Conservation (phyloP, 2,329 filamentous ascomycete species). For the Exophiala sp. region DNA sequence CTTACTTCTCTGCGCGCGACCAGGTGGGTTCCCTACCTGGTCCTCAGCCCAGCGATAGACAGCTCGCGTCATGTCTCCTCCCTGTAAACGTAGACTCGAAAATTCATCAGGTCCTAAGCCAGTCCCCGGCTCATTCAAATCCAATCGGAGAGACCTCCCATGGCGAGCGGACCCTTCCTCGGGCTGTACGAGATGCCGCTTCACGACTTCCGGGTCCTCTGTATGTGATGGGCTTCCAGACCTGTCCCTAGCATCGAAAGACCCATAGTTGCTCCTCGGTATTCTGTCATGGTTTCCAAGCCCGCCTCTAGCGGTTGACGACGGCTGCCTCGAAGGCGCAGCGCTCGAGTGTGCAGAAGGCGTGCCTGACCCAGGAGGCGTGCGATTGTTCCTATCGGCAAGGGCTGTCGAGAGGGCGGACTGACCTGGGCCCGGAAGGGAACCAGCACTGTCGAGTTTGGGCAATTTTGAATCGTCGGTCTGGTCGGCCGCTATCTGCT, state of each 20-base stretch:
- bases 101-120: conserved; percentile 68
- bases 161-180: conserved; percentile 38
- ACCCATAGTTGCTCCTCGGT: conserved; percentile 72
- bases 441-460: conserved; percentile 53
- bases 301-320: conserved; percentile 53
- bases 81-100: conserved; percentile 85
- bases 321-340: conserved; percentile 9
- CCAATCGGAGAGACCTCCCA: conserved; percentile 33
- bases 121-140: conserved; percentile 31
- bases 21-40: conserved; percentile 59
- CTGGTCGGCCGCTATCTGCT: conserved; percentile 43
- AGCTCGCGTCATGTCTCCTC: conserved; percentile 86
- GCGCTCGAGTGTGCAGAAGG: conserved; percentile 36
- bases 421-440: conserved; percentile 67
- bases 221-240: conserved; percentile 52
- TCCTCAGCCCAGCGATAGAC: conserved; percentile 97
- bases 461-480: conserved; percentile 52
- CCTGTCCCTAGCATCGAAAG: conserved; percentile 62
- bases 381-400: conserved; percentile 61
- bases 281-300: conserved; percentile 43
- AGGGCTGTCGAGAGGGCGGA: conserved; percentile 87
- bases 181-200: conserved; percentile 78
- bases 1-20: conserved; percentile 66
- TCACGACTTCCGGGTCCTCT: conserved; percentile 87
- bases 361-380: conserved; percentile 38